Evolutionary conservation across 805 yeast genomes (phyloP).

Genomic region (Yamadazyma takamatsuzukensis): DNA sequence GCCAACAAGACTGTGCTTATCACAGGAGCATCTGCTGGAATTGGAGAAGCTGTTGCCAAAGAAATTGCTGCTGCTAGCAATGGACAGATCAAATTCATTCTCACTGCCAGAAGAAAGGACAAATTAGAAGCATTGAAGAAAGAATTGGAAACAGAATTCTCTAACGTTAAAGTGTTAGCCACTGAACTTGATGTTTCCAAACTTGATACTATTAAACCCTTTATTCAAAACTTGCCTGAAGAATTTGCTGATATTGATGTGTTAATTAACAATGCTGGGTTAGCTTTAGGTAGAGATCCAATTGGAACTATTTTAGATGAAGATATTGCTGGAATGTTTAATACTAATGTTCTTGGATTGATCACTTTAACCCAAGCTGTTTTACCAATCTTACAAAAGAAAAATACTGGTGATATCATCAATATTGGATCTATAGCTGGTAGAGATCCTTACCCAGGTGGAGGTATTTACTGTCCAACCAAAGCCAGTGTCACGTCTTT

Average conservation of each 20-base stretch:
- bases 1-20: conserved; percentile 76
- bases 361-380: conserved; percentile 80
- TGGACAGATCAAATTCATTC: conserved; percentile 66
- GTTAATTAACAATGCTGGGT: conserved; percentile 70
- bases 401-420: conserved; percentile 70
- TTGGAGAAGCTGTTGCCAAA: conserved; percentile 87
- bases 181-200: conserved; percentile 45
- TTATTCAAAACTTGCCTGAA: conserved; percentile 51
- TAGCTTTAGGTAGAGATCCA: conserved; percentile 74
- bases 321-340: conserved; percentile 73
- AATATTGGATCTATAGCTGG: conserved; percentile 79
- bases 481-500: conserved; percentile 72
- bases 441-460: conserved; percentile 75
- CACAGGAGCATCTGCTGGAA: conserved; percentile 97
- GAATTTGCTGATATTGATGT: conserved; percentile 65
- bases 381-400: conserved; percentile 64
- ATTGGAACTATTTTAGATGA: conserved; percentile 64
- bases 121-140: conserved; percentile 49
- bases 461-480: conserved; percentile 73
- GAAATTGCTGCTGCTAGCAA: conserved; percentile 77
- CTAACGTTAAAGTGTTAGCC: conserved; percentile 55
- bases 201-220: conserved; percentile 42
- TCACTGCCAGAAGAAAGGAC: conserved; percentile 76
- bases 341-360: conserved; percentile 85
- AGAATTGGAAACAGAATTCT: conserved; percentile 45